Base-by-base conservation (phyloP, 495 filamentous ascomycete species). In the Aspergillus mulundensis region DNA sequence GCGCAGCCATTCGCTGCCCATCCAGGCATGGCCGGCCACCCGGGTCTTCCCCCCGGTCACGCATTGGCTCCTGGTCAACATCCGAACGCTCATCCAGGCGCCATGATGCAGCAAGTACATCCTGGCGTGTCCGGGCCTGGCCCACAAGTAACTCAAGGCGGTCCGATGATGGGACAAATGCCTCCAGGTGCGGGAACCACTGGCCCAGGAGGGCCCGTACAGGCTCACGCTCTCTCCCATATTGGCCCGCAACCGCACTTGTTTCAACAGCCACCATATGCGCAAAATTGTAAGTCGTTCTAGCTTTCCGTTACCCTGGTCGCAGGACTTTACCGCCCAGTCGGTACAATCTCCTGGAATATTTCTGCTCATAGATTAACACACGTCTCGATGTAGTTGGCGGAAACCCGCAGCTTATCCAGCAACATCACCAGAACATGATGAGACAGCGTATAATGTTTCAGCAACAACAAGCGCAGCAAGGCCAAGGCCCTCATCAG, bases 91-190 rank as follows among this genome's bases (percentile, higher is more conserved):
- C 77, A 72, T 63, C 79, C 73, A 18, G 74, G 66, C 39, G 73
- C 74, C 20, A 91, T 95, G 78, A 83, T 84, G 39, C 89, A 88
- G 62, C 87, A 87, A 68, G 87, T 87, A 66, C 90, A 94, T 64
- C 87, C 88, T 65, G 88, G 87, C 39, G 90, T 90, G n/a, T 91
- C 90, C 34, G 88, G 81, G 10, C 88, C 90, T 7, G 86, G 85
- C 38, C 83, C 84, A 46, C 90, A 94, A 62, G 89, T 92, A 32
- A 90, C 81, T 63, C 88, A 92, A 57, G 81, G 85, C 24, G 87
- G 86, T 21, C 84, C 88, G 56, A 83, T 87, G 81, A 85, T 93
- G 87, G 88, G 74, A 53, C 86, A 83, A 7, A 92, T 95, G 84
- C 87, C 88, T 61, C 87, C 87, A 43, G 88, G 82, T 44, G 79